These are phyloP conservation scores for Orychophragmus violaceus DNA, from an alignment of 345 rosid species.

Conservation along the genomic window DNA sequence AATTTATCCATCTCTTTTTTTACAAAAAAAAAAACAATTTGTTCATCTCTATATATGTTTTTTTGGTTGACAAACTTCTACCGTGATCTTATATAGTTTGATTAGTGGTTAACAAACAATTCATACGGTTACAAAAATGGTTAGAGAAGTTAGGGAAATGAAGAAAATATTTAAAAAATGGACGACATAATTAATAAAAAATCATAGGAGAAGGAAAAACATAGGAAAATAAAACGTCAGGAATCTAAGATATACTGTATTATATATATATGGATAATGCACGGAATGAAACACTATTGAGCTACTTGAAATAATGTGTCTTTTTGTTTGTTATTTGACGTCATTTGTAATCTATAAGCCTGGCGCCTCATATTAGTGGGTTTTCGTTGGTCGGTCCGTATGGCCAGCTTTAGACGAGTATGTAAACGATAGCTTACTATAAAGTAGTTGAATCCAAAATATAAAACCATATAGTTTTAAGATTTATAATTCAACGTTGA, in stretches of 20 bases:
- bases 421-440: background rate
- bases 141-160: background rate
- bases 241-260: background rate
- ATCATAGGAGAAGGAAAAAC: background rate
- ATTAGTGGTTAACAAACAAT: no score
- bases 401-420: background rate
- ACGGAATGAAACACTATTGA: background rate
- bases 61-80: background rate
- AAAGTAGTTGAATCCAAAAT: background rate
- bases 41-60: background rate
- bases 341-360: background rate
- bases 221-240: background rate
- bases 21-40: background rate
- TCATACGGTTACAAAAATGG: background rate
- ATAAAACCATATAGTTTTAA: background rate
- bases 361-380: background rate
- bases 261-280: background rate
- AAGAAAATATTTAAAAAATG: background rate
- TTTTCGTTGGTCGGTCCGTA: background rate
- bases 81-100: background rate
- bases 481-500: background rate
- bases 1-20: background rate
- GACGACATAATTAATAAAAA: background rate
- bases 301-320: background rate
- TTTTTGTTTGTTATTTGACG: background rate